Percentiles rank a stretch among this genome's conserved stretches.
phyloP scores from a whole-genome alignment of 2,329 filamentous ascomycete genomes.

The Colletotrichum sp. region DNA sequence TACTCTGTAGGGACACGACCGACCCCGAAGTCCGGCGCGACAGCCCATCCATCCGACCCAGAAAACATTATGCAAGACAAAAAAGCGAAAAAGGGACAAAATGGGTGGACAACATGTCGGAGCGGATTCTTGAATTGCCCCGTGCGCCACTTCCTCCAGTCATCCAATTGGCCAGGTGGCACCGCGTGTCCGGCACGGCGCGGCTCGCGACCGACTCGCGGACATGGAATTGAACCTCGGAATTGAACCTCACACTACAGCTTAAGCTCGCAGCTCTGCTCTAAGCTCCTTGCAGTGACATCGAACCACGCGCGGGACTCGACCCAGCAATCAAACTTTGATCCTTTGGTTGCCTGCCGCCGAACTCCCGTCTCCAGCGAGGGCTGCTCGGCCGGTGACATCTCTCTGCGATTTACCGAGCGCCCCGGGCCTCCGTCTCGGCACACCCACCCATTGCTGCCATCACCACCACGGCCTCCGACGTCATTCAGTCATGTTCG shows the following conservation, averaged over 20 bases:
- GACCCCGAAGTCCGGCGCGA: conserved; percentile 7
- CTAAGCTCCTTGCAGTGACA: background rate
- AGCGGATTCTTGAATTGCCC: background rate
- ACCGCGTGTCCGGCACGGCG: background rate
- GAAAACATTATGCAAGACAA: background rate
- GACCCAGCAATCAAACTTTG: background rate
- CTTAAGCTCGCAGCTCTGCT: background rate
- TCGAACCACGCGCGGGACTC: background rate
- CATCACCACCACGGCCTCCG: background rate
- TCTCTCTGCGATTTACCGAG: background rate
- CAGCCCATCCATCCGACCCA: background rate
- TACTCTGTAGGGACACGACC: background rate
- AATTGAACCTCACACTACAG: background rate
- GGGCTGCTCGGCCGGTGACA: background rate
- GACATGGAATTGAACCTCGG: background rate
- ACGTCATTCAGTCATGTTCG: conserved; percentile 15
- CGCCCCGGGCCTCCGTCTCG: background rate
- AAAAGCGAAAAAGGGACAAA: background rate
- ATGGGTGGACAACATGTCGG: background rate
- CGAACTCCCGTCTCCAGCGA: background rate
- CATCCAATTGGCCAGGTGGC: background rate
- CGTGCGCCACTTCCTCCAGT: background rate
- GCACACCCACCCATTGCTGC: background rate
- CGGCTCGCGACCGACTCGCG: background rate
- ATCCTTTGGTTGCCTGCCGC: background rate